These are phyloP conservation scores for Solanum infundibuliforme DNA, from an alignment of 257 asterid genomes.

Conservation along the genomic window DNA sequence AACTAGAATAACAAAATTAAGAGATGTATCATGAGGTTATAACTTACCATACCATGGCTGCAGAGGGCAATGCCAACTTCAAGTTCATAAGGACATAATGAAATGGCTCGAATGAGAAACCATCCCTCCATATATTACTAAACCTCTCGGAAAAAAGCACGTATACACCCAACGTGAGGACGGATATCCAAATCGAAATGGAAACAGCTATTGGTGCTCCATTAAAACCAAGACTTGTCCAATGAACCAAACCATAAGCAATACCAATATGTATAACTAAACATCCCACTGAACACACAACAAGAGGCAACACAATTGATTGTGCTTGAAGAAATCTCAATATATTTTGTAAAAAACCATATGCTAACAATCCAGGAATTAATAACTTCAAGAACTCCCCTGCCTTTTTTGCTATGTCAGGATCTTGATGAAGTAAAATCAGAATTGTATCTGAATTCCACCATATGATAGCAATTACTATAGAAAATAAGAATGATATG, in stretches of 20 bases:
- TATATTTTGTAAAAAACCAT: slow-evolving; percentile 48
- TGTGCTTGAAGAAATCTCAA: slow-evolving; percentile 73
- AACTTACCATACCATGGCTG: slow-evolving; percentile 70
- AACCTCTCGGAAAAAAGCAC: slow-evolving; percentile 28
- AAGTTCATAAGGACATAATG: slow-evolving; percentile 13
- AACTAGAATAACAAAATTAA: neutral
- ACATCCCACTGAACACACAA: slow-evolving; percentile 41
- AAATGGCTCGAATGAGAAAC: slow-evolving; percentile 33
- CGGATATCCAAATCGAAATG: slow-evolving; percentile 54
- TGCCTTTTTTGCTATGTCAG: slow-evolving; percentile 35
- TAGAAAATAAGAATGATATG: slow-evolving; percentile 26
- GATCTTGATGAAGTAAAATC: slow-evolving; percentile 44
- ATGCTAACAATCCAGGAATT: slow-evolving; percentile 64
- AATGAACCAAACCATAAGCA: slow-evolving; percentile 30
- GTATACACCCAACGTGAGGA: slow-evolving; percentile 26
- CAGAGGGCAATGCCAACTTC: slow-evolving; percentile 63
- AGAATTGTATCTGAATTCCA: slow-evolving; percentile 43
- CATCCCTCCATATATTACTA: slow-evolving; percentile 33
- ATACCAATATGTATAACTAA: slow-evolving; percentile 43
- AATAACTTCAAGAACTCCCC: slow-evolving; percentile 49
- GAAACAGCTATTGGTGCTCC: slow-evolving; percentile 67
- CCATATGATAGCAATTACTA: slow-evolving; percentile 41
- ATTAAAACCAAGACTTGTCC: slow-evolving; percentile 30
- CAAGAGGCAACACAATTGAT: slow-evolving; percentile 38
- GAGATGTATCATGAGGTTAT: neutral